Percentiles rank a stretch among this genome's conserved stretches.
Evolutionary conservation across 139 green algal species (phyloP).

Genomic region (Micromonas commoda): DNA sequence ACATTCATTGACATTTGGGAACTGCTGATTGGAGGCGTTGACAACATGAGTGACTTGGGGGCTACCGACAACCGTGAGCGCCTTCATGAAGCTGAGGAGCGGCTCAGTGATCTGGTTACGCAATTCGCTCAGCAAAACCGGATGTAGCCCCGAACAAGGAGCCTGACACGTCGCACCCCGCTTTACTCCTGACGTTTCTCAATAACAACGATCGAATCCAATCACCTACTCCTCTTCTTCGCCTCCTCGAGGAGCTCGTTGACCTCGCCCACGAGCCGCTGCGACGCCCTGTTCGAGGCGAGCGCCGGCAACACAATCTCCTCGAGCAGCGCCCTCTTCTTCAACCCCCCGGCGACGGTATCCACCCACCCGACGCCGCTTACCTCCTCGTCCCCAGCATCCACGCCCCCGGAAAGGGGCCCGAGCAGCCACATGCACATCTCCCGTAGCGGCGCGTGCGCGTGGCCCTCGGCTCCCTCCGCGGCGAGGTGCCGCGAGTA

Average conservation of each 20-base stretch:
- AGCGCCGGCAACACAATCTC: slow-evolving; percentile 11
- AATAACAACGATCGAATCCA: too few species aligned
- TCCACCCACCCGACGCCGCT: background rate
- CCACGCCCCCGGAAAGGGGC: background rate
- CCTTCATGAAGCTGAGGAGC: too few species aligned
- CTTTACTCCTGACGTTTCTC: too few species aligned
- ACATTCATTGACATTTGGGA: too few species aligned
- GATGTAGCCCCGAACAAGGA: too few species aligned
- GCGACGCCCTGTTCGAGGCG: background rate
- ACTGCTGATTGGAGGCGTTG: too few species aligned
- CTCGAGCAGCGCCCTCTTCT: background rate
- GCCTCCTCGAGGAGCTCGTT: slow-evolving; percentile 6
- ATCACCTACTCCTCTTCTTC: background rate
- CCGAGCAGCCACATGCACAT: slow-evolving; percentile 1
- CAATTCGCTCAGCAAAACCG: too few species aligned
- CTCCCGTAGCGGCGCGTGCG: slow-evolving; percentile 7
- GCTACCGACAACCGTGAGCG: too few species aligned
- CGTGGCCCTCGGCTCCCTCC: slow-evolving; percentile 1
- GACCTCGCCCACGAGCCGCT: background rate
- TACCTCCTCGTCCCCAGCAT: background rate
- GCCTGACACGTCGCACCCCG: too few species aligned
- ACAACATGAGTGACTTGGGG: too few species aligned
- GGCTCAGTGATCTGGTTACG: too few species aligned
- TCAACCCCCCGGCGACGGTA: background rate
- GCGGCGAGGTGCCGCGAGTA: background rate